Evolutionary conservation across 2,329 filamentous ascomycete genomes (phyloP).

Genomic region (Colletotrichum sp.): DNA sequence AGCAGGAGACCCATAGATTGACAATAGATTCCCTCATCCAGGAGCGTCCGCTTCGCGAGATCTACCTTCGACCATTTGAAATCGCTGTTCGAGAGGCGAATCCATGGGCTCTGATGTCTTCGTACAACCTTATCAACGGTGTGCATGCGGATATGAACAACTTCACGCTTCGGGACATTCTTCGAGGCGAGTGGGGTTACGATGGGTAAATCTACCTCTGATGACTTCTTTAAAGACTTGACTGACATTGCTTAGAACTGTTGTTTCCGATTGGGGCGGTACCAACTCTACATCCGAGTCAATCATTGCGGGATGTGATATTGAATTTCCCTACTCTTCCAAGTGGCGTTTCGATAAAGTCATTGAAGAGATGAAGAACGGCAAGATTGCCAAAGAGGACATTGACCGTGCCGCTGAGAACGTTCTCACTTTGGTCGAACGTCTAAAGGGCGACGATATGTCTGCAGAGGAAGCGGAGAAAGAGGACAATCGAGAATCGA

Average conservation of each 20-base stretch:
- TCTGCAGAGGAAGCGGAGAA: slow-evolving; percentile 61
- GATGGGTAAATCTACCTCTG: slow-evolving; percentile 50
- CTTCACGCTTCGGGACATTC: slow-evolving; percentile 59
- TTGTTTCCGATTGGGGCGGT: slow-evolving; percentile 66
- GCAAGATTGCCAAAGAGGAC: slow-evolving; percentile 49
- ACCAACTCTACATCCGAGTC: slow-evolving; percentile 61
- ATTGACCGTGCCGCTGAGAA: slow-evolving; percentile 66
- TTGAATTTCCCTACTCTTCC: slow-evolving; percentile 62
- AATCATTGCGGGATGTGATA: slow-evolving; percentile 59
- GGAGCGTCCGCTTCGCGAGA: slow-evolving; percentile 69
- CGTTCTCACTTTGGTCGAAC: slow-evolving; percentile 63
- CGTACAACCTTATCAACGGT: slow-evolving; percentile 72
- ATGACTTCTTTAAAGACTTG: neutral
- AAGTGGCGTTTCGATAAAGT: slow-evolving; percentile 65
- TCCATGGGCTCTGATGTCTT: slow-evolving; percentile 73
- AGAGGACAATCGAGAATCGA: slow-evolving; percentile 62
- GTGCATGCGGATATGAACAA: slow-evolving; percentile 63
- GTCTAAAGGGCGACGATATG: slow-evolving; percentile 66
- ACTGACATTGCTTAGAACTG: slow-evolving; percentile 41
- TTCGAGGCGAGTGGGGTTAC: slow-evolving; percentile 67
- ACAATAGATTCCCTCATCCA: slow-evolving; percentile 69
- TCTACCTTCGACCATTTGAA: slow-evolving; percentile 78
- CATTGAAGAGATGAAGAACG: slow-evolving; percentile 54
- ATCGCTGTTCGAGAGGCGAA: slow-evolving; percentile 73
- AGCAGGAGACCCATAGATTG: slow-evolving; percentile 72